These are phyloP conservation scores for Eragrostis curvula DNA, from an alignment of 176 grass and related monocot species.

Conservation along the genomic window DNA sequence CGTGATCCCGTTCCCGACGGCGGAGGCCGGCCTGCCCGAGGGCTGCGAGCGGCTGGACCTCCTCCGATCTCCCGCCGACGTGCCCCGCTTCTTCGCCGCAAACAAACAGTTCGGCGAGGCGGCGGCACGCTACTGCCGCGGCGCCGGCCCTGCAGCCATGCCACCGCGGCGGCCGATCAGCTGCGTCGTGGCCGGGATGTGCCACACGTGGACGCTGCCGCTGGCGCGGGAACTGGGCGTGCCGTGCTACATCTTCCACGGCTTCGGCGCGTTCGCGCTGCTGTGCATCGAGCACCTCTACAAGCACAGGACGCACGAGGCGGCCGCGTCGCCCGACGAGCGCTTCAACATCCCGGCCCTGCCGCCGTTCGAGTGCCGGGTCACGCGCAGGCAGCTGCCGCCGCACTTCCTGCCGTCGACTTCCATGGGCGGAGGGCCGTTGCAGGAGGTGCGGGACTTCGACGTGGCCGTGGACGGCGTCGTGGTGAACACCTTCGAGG, in stretches of 20 bases:
- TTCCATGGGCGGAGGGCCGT: neutral
- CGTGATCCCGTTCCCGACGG: conserved; percentile 55
- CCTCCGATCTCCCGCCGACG: conserved; percentile 20
- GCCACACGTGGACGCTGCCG: conserved; percentile 50
- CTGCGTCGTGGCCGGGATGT: conserved; percentile 61
- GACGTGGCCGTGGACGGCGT: conserved; percentile 57
- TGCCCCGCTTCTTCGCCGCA: conserved; percentile 48
- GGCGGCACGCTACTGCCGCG: conserved; percentile 28
- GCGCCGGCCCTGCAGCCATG: neutral
- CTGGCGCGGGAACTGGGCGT: conserved; percentile 50
- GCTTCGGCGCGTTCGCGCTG: conserved; percentile 57
- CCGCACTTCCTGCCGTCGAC: conserved; percentile 21
- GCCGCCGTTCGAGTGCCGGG: conserved; percentile 42
- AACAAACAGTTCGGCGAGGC: conserved; percentile 48
- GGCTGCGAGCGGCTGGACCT: conserved; percentile 63
- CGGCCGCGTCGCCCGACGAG: conserved; percentile 27
- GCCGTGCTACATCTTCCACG: conserved; percentile 79
- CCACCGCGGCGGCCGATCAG: conserved; percentile 15
- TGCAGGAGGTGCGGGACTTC: conserved; percentile 38
- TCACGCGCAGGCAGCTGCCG: conserved; percentile 56
- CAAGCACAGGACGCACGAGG: conserved; percentile 46
- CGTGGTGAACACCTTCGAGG: conserved; percentile 76
- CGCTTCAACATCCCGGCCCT: conserved; percentile 48
- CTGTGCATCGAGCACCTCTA: conserved; percentile 58
- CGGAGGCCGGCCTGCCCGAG: conserved; percentile 46